phyloP scores from a whole-genome alignment of 257 asterid species.

The Thymus mandschuricus region DNA sequence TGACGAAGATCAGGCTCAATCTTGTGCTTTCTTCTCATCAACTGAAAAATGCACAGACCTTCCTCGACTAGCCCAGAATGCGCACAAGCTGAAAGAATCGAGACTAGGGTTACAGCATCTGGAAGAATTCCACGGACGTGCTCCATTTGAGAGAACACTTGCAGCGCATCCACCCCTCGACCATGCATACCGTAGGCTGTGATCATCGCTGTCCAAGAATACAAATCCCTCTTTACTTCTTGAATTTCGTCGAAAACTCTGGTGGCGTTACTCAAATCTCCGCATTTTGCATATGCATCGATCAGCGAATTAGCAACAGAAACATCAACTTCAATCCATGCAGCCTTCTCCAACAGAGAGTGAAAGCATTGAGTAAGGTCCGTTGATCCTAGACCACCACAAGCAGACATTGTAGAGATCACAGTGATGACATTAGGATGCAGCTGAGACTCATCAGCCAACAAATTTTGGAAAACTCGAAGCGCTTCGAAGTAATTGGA shows the following conservation, averaged over 20 bases:
- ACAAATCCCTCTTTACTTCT: slow-evolving; percentile 39
- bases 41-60: slow-evolving; percentile 50
- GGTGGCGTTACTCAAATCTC: slow-evolving; percentile 33
- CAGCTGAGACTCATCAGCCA: slow-evolving; percentile 22
- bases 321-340: slow-evolving; percentile 44
- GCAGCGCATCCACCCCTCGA: slow-evolving; percentile 40
- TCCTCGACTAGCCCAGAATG: slow-evolving; percentile 56
- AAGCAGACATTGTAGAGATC: slow-evolving; percentile 51
- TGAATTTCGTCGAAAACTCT: slow-evolving; percentile 38
- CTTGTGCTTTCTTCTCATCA: slow-evolving; percentile 36
- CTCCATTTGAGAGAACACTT: slow-evolving; percentile 44
- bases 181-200: slow-evolving; percentile 62
- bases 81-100: slow-evolving; percentile 52
- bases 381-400: slow-evolving; percentile 50
- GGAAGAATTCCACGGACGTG: slow-evolving; percentile 33
- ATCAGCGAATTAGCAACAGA: slow-evolving; percentile 47
- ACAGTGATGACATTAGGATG: slow-evolving; percentile 43
- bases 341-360: slow-evolving; percentile 43
- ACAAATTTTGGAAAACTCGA: slow-evolving; percentile 34
- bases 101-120: slow-evolving; percentile 47
- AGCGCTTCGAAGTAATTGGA: slow-evolving; percentile 36
- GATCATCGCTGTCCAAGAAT: slow-evolving; percentile 63
- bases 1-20: slow-evolving; percentile 52
- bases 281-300: slow-evolving; percentile 58
- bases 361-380: slow-evolving; percentile 46